These are phyloP conservation scores for Microbotryum lychnidis-dioicae DNA, from an alignment of 1,284 basidiomycete genomes.

Conservation along the genomic window DNA sequence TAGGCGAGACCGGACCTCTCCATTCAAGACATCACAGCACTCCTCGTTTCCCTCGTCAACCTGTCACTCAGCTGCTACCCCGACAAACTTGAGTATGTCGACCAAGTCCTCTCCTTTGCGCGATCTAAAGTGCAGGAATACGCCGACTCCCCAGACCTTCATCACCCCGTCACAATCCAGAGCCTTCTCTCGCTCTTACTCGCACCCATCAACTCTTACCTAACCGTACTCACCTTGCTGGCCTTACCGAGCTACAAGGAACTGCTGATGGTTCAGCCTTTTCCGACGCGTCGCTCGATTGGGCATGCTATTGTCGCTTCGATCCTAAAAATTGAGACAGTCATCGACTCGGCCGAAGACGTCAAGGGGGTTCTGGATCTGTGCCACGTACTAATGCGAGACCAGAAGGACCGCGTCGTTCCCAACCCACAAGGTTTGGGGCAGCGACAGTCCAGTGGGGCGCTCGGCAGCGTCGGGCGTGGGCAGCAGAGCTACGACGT, in stretches of 20 bases:
- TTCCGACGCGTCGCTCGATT: constrained; percentile 76
- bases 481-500: constrained; percentile 54
- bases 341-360: constrained; percentile 81
- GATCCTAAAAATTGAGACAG: constrained; percentile 86
- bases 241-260: constrained; percentile 80
- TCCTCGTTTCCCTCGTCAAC: constrained; percentile 85
- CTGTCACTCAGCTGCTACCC: constrained; percentile 90
- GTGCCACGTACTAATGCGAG: constrained; percentile 80
- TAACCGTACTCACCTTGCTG: constrained; percentile 84
- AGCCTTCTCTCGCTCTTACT: constrained; percentile 82
- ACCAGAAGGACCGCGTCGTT: constrained; percentile 59
- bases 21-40: constrained; percentile 88
- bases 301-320: constrained; percentile 85
- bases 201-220: constrained; percentile 86
- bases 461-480: constrained; percentile 50
- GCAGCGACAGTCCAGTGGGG: constrained; percentile 39
- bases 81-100: constrained; percentile 86
- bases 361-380: constrained; percentile 83
- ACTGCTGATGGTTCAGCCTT: constrained; percentile 72
- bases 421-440: constrained; percentile 2
- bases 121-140: constrained; percentile 76
- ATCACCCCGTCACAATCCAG: constrained; percentile 71
- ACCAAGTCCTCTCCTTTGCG: constrained; percentile 82
- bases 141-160: constrained; percentile 73
- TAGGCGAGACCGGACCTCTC: constrained; percentile 89